phyloP scores from a whole-genome alignment of 768 basidiomycete species.

The Xerocomellus chrysenteron region DNA sequence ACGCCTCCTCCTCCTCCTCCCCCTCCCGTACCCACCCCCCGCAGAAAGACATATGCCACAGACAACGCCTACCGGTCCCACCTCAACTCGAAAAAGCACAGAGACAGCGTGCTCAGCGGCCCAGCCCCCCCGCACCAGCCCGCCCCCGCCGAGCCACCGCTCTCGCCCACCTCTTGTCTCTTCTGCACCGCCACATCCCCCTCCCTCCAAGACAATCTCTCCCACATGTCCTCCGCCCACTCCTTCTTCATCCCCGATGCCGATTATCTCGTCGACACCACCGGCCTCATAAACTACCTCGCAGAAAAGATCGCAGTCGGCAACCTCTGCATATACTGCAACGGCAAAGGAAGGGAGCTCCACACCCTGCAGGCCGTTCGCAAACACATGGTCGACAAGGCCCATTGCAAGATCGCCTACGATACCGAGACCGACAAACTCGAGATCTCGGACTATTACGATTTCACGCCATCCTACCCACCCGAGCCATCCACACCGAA shows the following conservation, averaged over 20 bases:
- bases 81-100: constrained; percentile 85
- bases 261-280: constrained; percentile 81
- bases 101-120: constrained; percentile 65
- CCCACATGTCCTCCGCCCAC: constrained; percentile 85
- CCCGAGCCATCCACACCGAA: constrained; percentile 28
- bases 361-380: constrained; percentile 82
- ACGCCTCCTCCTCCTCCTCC: background rate
- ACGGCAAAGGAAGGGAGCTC: constrained; percentile 78
- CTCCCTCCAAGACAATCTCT: constrained; percentile 63
- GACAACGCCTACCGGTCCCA: constrained; percentile 90
- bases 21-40: background rate
- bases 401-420: constrained; percentile 95
- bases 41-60: constrained; percentile 84
- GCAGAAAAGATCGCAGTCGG: constrained; percentile 93
- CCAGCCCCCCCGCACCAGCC: constrained; percentile 10
- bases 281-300: constrained; percentile 81
- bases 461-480: constrained; percentile 83
- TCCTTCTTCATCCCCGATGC: constrained; percentile 97
- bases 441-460: constrained; percentile 91
- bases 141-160: constrained; percentile 1
- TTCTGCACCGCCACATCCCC: constrained; percentile 67
- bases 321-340: constrained; percentile 91
- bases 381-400: constrained; percentile 95
- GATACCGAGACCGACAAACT: constrained; percentile 76
- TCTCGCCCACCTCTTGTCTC: constrained; percentile 71